Percentiles rank a stretch among this genome's conserved stretches.
Evolutionary conservation across 2,329 filamentous ascomycete species (phyloP).

Genomic region (Ceratocystis alfenasii): DNA sequence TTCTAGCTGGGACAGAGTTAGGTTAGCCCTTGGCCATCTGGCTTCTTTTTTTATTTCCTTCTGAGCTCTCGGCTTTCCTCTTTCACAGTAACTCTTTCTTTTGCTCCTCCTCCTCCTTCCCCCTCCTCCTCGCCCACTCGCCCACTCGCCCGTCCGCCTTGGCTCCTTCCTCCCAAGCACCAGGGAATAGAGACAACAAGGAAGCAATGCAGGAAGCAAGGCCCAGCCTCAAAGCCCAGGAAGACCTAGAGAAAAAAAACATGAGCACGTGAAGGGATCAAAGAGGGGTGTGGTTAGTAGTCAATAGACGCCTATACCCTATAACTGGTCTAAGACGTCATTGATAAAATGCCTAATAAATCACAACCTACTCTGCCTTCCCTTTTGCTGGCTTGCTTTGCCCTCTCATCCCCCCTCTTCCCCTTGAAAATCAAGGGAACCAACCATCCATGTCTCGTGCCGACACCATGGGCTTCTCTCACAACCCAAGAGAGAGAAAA

Average conservation of each 20-base stretch:
- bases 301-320: no score
- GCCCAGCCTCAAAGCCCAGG: slow-evolving; percentile 1
- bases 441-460: neutral
- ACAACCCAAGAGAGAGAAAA: neutral
- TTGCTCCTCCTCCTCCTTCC: neutral
- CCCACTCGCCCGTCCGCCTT: neutral
- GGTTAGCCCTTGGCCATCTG: neutral
- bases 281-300: neutral
- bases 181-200: slow-evolving; percentile 8
- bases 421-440: neutral
- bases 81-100: neutral
- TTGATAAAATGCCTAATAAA: slow-evolving; percentile 6
- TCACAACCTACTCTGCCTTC: neutral
- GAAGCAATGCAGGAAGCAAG: slow-evolving; percentile 5
- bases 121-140: neutral
- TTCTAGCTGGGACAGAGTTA: neutral
- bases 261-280: neutral
- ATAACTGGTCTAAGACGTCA: neutral
- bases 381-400: neutral
- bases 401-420: neutral
- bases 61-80: neutral
- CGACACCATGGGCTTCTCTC: neutral
- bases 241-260: slow-evolving; percentile 6
- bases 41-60: neutral
- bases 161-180: slow-evolving; percentile 1